Conservation (phyloP, 495 filamentous ascomycete genomes). For the Penicillium angulare region DNA sequence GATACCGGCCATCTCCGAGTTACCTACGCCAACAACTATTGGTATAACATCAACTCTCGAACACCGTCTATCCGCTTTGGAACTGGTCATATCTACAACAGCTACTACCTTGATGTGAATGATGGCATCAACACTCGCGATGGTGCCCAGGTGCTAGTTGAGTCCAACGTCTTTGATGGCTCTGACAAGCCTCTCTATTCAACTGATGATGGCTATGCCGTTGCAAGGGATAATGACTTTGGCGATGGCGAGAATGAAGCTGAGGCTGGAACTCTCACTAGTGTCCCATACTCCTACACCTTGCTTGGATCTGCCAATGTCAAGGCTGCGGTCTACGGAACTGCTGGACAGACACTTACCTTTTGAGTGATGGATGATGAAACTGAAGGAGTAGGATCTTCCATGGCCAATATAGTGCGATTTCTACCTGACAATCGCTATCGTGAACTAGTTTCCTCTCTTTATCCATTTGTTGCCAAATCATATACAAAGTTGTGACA, state of each 20-base stretch:
- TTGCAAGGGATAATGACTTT: conserved; percentile 56
- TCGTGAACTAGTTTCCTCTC: too few species aligned
- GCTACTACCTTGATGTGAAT: conserved; percentile 42
- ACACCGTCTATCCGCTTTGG: conserved; percentile 62
- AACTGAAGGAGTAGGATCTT: too few species aligned
- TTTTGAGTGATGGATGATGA: conserved; percentile 49
- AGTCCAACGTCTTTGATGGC: conserved; percentile 57
- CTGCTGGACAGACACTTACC: conserved; percentile 55
- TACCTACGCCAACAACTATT: conserved; percentile 65
- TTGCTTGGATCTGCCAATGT: conserved; percentile 44
- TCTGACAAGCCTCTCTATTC: conserved; percentile 51
- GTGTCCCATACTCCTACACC: conserved; percentile 51
- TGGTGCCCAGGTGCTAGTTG: conserved; percentile 62
- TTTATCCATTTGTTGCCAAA: too few species aligned
- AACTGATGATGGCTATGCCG: conserved; percentile 53
- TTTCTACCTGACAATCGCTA: too few species aligned
- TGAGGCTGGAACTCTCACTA: conserved; percentile 43
- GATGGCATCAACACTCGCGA: conserved; percentile 65
- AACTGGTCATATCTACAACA: conserved; percentile 55
- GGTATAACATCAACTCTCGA: conserved; percentile 59
- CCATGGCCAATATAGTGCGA: too few species aligned
- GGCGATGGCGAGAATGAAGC: conserved; percentile 48
- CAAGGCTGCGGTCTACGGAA: conserved; percentile 42
- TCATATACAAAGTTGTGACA: too few species aligned
- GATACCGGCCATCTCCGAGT: conserved; percentile 56